Evolutionary conservation across 1,139 yeast genomes (phyloP), one percentile per base, ranked within the genome.

Genomic region (Williopsis jadinii): DNA sequence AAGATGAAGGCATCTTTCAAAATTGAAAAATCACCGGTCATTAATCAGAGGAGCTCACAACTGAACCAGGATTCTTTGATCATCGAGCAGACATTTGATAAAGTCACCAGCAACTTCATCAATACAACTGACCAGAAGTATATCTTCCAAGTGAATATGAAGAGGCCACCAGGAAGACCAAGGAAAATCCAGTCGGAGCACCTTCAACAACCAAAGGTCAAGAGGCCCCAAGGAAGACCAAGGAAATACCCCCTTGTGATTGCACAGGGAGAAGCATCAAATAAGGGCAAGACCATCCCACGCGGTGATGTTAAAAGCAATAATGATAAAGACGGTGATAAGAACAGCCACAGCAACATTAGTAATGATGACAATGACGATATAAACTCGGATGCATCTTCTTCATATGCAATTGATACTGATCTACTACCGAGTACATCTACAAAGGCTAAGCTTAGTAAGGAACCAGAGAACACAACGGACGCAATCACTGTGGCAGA

Each of bases 131-230:
- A 52, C 27, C 36, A 37, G 28, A 46, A 44, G 35, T 53, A 49
- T 32, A 38, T 45, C 0, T 49, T 53, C 32, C 53, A 53, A 30
- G 32, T 43, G 36, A 45, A 49, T 14, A 40, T 52, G 13, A 55
- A 53, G 32, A 49, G 58, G 38, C 53, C 53, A 1, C 57, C 56
- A 6, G 79, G 79, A 11, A 60, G 79, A 49, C 79, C 79, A 5
- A 60, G 78, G 48, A 73, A 73, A 50, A 70, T 71, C 46, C 74
- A 77, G 1, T 59, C 69, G 11, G 70, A 70, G 46, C 68, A 73
- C 11, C 28, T 11, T 10, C 49, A 53, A 43, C 68, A 73, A n/a
- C 28, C 15, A 9, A 50, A 53, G 43, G 41, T 52, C 30, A 53
- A 58, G 51, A 54, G 57, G 52, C 56, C 56, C 8, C 56, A 49